Evolutionary conservation across 1,284 basidiomycete genomes (phyloP), one percentile per base, ranked within the genome.

Genomic region (Ustilago tritici): DNA sequence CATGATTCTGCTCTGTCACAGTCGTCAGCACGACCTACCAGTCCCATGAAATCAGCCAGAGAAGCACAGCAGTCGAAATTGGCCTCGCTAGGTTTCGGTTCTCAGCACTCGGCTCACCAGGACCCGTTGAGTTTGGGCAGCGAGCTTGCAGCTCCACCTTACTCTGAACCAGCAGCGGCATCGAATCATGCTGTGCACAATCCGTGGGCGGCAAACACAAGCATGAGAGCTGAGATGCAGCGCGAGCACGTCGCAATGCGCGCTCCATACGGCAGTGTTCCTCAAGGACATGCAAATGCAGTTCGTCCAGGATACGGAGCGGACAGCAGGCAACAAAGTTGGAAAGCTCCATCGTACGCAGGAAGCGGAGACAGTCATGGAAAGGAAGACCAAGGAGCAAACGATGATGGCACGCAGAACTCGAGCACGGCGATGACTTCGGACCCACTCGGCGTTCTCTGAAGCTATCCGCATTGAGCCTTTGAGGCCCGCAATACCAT

Each of bases 191-290:
- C 56, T 15, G 62, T 34, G 36, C 55, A 69, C 63, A 77, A 77
- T 53, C 75, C 75, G 15, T 77, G 75, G 75, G 70, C 70, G 0
- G 61, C 61, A 7, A 60, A 65, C 17, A 57, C 63, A 9, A 50
- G 50, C 31, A 43, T 70, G 54, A 62, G 70, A 10, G 63, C 56
- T 55, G 75, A 77, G 47, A 77, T 77, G 75, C 66, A 73, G 49
- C 66, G 66, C 28, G 66, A 77, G 28, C 75, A 73, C 28, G 66
- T 61, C n/a, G 65, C 66, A 17, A 70, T 77, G 70, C 70, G 66
- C 4, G 15, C 62, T 7, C 41, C 65, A 2, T 53, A 46, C 14
- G 54, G 57, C 41, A 12, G 41, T n/a, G 47, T 36, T 32, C 23
- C 53, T n/a, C 49, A 28, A 3, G 47, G 53, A 3, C 5, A 53